phyloP scores from a whole-genome alignment of 306 rosid species.

The Cucumis melo region DNA sequence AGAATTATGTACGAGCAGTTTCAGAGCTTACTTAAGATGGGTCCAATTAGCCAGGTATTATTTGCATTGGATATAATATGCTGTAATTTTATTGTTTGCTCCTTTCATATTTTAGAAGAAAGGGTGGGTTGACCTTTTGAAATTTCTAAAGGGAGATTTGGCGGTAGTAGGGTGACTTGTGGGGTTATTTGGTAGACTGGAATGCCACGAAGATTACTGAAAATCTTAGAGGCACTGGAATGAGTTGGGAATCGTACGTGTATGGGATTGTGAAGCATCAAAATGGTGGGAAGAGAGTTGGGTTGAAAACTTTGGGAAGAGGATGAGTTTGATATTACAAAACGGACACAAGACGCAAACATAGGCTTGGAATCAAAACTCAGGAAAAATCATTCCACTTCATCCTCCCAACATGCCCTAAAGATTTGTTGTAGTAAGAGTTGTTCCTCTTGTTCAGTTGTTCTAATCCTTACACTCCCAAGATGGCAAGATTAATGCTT shows the following conservation, averaged over 20 bases:
- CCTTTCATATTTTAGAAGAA: not conserved
- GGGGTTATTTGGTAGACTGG: too few species aligned
- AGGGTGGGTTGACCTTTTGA: not conserved
- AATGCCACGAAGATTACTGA: too few species aligned
- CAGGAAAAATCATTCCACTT: too few species aligned
- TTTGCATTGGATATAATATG: not conserved
- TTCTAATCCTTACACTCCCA: not conserved
- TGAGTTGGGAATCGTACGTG: too few species aligned
- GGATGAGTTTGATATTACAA: too few species aligned
- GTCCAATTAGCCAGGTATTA: slow-evolving; percentile 59
- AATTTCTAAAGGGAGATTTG: not conserved
- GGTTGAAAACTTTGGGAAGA: too few species aligned
- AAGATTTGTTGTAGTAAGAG: not conserved
- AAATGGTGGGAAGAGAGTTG: too few species aligned
- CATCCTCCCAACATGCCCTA: too few species aligned
- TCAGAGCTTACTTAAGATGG: slow-evolving; percentile 70
- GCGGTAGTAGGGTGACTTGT: not conserved
- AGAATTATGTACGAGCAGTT: slow-evolving; percentile 84
- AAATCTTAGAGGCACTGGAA: too few species aligned
- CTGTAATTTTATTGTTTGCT: not conserved
- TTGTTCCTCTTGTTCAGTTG: not conserved
- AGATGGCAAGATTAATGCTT: not conserved
- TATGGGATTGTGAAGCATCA: too few species aligned
- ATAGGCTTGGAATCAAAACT: too few species aligned
- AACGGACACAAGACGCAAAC: too few species aligned